These are phyloP conservation scores for Aquanectria penicillioides DNA, from an alignment of 2,329 filamentous ascomycete genomes.

Conservation along the genomic window DNA sequence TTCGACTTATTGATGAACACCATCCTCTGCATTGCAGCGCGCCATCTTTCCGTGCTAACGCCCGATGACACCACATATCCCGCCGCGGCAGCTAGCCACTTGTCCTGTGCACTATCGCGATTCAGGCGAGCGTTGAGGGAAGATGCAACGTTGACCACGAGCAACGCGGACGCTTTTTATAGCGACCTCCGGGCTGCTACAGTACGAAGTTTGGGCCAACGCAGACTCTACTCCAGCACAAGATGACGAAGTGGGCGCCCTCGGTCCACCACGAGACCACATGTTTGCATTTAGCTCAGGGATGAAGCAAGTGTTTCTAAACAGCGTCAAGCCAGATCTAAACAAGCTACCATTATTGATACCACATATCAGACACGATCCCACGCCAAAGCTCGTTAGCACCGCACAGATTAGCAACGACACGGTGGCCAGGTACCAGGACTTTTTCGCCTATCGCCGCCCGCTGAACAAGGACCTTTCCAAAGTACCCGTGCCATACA, in stretches of 20 bases:
- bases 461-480: background rate
- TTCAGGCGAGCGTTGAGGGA: background rate
- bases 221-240: background rate
- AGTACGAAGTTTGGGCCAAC: constrained; percentile 3
- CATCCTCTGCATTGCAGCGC: background rate
- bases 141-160: background rate
- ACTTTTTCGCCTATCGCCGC: background rate
- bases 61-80: background rate
- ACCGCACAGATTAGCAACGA: background rate
- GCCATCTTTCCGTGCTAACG: background rate
- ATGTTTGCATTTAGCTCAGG: background rate
- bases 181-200: background rate
- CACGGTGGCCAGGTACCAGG: background rate
- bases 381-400: background rate
- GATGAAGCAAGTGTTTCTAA: constrained; percentile 1
- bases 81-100: background rate
- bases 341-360: background rate
- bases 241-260: background rate
- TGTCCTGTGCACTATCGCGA: background rate
- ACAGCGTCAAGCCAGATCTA: background rate
- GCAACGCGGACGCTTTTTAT: constrained; percentile 1
- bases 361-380: background rate
- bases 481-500: background rate
- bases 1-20: constrained; percentile 13
- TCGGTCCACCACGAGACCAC: background rate